Conservation (phyloP, 768 basidiomycete species). For the Auriscalpium microsporum region DNA sequence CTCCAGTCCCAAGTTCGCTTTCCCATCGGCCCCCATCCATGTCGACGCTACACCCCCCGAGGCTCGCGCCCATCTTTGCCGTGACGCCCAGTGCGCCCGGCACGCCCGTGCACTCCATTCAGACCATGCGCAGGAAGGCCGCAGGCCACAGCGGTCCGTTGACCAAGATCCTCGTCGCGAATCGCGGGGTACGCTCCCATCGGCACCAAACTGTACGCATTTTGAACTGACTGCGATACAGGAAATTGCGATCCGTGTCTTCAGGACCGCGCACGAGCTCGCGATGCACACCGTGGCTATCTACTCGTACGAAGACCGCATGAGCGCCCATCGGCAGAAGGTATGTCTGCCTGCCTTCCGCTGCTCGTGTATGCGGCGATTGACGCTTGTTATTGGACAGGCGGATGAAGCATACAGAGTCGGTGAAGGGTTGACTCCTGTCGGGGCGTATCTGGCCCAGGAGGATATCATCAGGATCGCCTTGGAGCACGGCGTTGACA, state of each 20-base stretch:
- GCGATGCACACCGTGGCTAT: constrained; percentile 99
- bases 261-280: constrained; percentile 95
- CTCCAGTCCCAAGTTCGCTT: not conserved
- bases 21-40: constrained; percentile 10
- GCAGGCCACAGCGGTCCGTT: constrained; percentile 86
- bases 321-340: constrained; percentile 97
- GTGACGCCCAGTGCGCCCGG: constrained; percentile 69
- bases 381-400: constrained; percentile 29
- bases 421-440: constrained; percentile 92
- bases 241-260: constrained; percentile 99
- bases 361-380: not conserved
- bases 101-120: constrained; percentile 84
- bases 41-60: constrained; percentile 52
- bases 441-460: constrained; percentile 94
- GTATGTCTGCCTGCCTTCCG: constrained; percentile 28
- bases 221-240: constrained; percentile 21
- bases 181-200: constrained; percentile 67
- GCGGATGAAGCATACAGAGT: constrained; percentile 99
- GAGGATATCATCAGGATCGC: constrained; percentile 95
- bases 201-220: constrained; percentile 5
- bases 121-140: constrained; percentile 84
- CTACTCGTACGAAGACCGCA: constrained; percentile 93
- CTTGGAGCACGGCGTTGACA: constrained; percentile 97
- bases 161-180: constrained; percentile 88
- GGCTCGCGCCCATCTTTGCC: constrained; percentile 65